Evolutionary conservation across 108 stramenopile genomes (phyloP).

Genomic region (Heterococcus sp.): DNA sequence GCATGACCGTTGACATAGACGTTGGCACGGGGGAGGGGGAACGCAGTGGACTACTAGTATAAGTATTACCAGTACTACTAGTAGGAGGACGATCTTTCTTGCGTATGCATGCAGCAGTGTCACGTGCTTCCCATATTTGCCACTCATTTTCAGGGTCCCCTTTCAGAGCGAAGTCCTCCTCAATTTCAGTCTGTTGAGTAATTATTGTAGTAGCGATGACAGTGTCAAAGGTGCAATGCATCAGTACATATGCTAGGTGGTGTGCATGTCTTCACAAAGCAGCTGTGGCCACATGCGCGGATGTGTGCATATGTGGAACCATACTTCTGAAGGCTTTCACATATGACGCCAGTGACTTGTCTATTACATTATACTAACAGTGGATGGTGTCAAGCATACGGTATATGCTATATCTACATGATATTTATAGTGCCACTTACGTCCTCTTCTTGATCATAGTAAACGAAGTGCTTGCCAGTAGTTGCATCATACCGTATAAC

Average conservation of each 20-base stretch:
- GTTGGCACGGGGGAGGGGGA: too few species aligned
- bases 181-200: not conserved
- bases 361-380: too few species aligned
- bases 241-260: not conserved
- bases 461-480: conserved; percentile 21
- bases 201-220: not conserved
- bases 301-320: too few species aligned
- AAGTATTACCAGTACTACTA: too few species aligned
- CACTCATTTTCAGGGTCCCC: conserved; percentile 26
- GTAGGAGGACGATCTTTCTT: not conserved
- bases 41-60: too few species aligned
- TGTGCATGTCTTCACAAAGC: not conserved
- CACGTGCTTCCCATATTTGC: conserved; percentile 40
- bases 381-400: not conserved
- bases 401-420: not conserved
- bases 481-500: conserved; percentile 13
- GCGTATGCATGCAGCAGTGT: not conserved
- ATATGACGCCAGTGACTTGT: too few species aligned
- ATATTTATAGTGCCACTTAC: not conserved
- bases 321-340: too few species aligned
- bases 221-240: not conserved
- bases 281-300: too few species aligned
- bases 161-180: conserved; percentile 15
- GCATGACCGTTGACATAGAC: too few species aligned
- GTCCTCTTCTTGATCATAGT: conserved; percentile 20